phyloP scores from a whole-genome alignment of 345 rosid genomes.

The Laguncularia racemosa region DNA sequence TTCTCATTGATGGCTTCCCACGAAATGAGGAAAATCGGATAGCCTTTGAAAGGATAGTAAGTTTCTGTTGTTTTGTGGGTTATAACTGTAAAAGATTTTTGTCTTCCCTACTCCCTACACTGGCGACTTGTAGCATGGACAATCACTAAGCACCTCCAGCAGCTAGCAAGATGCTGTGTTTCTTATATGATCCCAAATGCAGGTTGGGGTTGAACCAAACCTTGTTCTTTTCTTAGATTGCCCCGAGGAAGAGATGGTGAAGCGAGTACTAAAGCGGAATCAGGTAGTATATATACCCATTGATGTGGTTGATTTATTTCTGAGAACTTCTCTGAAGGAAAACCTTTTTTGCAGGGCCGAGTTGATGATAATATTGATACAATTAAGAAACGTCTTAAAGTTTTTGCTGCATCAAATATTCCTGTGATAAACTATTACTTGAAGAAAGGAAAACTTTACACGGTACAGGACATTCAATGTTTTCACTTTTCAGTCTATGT shows the following conservation, averaged over 20 bases:
- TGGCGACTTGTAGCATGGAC: not conserved
- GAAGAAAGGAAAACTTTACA: conserved; percentile 69
- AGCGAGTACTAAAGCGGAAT: conserved; percentile 60
- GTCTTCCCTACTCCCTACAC: not conserved
- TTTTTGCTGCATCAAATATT: conserved; percentile 48
- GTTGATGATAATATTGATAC: conserved; percentile 73
- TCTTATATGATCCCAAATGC: not conserved
- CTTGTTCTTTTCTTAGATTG: conserved; percentile 69
- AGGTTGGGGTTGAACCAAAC: conserved; percentile 60
- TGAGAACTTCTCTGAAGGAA: too few relatives aligned
- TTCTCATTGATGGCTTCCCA: conserved; percentile 89
- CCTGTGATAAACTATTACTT: conserved; percentile 73
- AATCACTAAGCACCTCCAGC: too few relatives aligned
- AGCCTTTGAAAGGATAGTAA: conserved; percentile 68
- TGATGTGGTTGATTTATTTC: too few relatives aligned
- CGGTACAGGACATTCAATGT: conserved; percentile 24
- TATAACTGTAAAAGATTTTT: not conserved
- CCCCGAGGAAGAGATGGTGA: conserved; percentile 70
- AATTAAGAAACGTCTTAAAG: conserved; percentile 51
- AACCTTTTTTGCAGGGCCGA: conserved; percentile 46
- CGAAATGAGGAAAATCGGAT: conserved; percentile 73
- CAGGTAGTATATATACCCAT: conserved; percentile 32
- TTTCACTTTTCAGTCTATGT: not conserved
- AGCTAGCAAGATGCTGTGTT: not conserved
- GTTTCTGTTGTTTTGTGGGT: conserved; percentile 13